Percentiles rank a stretch among this genome's conserved stretches.
Evolutionary conservation across 1,284 basidiomycete species (phyloP).

Genomic region (Clitocybe nebularis): DNA sequence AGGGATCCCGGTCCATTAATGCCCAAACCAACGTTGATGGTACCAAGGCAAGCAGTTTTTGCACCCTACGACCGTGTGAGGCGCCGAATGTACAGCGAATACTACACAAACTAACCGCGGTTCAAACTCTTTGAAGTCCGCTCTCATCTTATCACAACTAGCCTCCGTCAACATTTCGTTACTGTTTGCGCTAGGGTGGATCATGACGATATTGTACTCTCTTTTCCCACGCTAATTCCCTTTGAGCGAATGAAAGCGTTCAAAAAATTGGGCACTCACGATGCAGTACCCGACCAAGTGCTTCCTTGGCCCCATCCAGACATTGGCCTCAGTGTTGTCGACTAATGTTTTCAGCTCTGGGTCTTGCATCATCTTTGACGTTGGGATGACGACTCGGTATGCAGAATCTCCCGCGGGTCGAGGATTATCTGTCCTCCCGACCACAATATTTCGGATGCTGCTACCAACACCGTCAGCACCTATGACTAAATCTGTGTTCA

Average conservation of each 20-base stretch:
- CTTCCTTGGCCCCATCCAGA: slow-evolving; percentile 43
- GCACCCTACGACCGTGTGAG: slow-evolving; percentile 38
- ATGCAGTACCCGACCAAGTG: slow-evolving; percentile 44
- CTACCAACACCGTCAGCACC: slow-evolving; percentile 55
- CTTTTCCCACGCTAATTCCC: slow-evolving; percentile 38
- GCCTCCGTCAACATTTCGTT: slow-evolving; percentile 37
- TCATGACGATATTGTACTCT: slow-evolving; percentile 47
- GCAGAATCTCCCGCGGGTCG: slow-evolving; percentile 54
- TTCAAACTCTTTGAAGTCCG: slow-evolving; percentile 44
- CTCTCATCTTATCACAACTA: slow-evolving; percentile 39
- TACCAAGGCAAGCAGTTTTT: slow-evolving; percentile 45
- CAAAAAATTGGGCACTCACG: slow-evolving; percentile 21
- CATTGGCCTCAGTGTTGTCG: slow-evolving; percentile 32
- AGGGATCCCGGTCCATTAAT: slow-evolving; percentile 40
- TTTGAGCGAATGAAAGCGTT: too few species aligned
- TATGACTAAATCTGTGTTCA: slow-evolving; percentile 37
- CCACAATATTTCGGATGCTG: slow-evolving; percentile 37
- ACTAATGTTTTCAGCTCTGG: slow-evolving; percentile 41
- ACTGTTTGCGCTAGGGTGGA: slow-evolving; percentile 37
- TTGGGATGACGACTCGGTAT: slow-evolving; percentile 50
- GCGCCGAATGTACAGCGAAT: slow-evolving; percentile 6
- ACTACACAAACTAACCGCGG: slow-evolving; percentile 30
- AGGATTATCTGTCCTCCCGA: slow-evolving; percentile 34
- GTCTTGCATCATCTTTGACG: slow-evolving; percentile 41
- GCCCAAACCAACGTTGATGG: slow-evolving; percentile 46